Conservation (phyloP, 441 rosid species). For the Populus tomentosa region DNA sequence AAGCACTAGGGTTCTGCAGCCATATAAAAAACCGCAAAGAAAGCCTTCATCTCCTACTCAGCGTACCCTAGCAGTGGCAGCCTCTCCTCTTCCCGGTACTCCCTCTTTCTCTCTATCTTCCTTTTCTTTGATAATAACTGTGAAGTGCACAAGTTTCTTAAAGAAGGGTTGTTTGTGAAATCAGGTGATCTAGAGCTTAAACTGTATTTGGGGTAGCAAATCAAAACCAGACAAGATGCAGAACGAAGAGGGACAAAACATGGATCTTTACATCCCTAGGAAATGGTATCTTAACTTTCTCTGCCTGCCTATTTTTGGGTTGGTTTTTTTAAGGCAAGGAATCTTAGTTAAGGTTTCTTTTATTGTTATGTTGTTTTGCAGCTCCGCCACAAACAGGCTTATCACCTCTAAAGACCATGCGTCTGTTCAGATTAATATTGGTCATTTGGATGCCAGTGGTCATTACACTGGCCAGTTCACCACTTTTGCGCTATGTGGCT, state of each 20-base stretch:
- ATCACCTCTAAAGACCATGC: slow-evolving; percentile 89
- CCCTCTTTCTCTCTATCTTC: neutral
- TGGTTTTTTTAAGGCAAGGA: neutral
- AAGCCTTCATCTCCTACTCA: neutral
- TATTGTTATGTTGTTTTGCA: slow-evolving; percentile 15
- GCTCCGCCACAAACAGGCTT: slow-evolving; percentile 80
- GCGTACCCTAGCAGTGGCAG: neutral
- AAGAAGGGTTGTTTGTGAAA: neutral
- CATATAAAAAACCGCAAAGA: neutral
- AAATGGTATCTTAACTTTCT: slow-evolving; percentile 43
- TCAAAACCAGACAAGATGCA: slow-evolving; percentile 47
- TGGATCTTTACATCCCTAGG: slow-evolving; percentile 79
- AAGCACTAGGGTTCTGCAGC: neutral
- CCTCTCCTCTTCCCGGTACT: neutral
- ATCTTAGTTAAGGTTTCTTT: neutral
- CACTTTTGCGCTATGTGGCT: slow-evolving; percentile 80
- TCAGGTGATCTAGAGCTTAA: neutral
- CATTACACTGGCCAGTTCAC: slow-evolving; percentile 55
- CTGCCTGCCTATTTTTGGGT: neutral
- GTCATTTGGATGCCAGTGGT: slow-evolving; percentile 70
- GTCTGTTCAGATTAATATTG: slow-evolving; percentile 73
- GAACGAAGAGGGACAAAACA: slow-evolving; percentile 73
- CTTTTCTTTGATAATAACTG: neutral
- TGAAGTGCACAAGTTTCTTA: neutral
- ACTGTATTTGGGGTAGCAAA: neutral